Percentiles rank a stretch among this genome's conserved stretches.
These are phyloP conservation scores for Biscogniauxia sp. DNA, from an alignment of 2,329 filamentous ascomycete genomes.

Conservation along the genomic window DNA sequence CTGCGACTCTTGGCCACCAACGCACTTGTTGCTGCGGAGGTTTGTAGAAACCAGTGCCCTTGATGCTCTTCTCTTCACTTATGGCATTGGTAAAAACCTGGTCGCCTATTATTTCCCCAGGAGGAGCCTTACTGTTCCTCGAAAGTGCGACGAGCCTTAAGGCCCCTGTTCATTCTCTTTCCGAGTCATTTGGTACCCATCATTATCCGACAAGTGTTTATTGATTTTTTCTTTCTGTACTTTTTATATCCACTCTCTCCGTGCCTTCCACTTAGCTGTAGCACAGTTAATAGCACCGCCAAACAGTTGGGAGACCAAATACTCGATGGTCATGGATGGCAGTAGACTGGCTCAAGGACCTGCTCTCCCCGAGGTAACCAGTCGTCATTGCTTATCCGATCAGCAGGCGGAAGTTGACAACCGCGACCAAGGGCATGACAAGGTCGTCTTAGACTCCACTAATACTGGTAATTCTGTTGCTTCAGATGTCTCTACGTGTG, in stretches of 20 bases:
- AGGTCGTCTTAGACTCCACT: slow-evolving; percentile 14
- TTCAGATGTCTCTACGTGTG: slow-evolving; percentile 13
- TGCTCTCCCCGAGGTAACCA: slow-evolving; percentile 1
- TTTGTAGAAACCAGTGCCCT: neutral
- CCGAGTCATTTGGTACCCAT: neutral
- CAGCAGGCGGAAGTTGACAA: neutral
- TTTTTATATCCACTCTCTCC: too few species aligned
- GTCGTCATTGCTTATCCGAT: neutral
- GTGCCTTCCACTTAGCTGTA: neutral
- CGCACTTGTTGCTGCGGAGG: neutral
- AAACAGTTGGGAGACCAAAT: too few species aligned
- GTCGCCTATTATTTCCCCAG: slow-evolving; percentile 8
- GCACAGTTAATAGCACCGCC: slow-evolving; percentile 4
- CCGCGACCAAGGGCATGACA: slow-evolving; percentile 13
- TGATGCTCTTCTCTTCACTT: neutral
- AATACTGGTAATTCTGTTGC: slow-evolving; percentile 11
- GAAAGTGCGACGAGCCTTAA: slow-evolving; percentile 24
- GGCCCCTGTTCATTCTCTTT: slow-evolving; percentile 2
- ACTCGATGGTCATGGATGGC: too few species aligned
- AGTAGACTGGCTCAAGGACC: neutral
- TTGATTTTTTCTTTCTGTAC: slow-evolving; percentile 1
- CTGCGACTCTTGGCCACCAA: neutral
- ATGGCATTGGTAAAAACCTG: neutral
- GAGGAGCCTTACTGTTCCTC: slow-evolving; percentile 20
- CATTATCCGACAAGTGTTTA: slow-evolving; percentile 19